Evolutionary conservation across 768 basidiomycete genomes (phyloP).

Genomic region (Amanita brunnescens): DNA sequence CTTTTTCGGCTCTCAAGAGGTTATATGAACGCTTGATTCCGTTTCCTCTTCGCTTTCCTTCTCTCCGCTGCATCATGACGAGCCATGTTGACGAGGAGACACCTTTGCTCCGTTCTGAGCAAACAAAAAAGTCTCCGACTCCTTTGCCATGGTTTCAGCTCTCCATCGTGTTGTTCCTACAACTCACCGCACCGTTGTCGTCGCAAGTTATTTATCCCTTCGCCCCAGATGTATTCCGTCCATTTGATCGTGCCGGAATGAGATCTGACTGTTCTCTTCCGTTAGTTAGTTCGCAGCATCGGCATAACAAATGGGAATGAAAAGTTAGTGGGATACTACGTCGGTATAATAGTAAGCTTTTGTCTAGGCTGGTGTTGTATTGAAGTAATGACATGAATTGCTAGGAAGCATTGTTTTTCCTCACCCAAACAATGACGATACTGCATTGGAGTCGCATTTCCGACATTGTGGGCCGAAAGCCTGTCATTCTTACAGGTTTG

Average conservation of each 20-base stretch:
- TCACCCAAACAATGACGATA: slow-evolving; percentile 65
- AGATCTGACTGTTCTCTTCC: background rate
- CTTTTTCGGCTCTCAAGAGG: too few species aligned
- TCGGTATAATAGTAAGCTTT: slow-evolving; percentile 53
- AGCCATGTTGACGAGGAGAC: slow-evolving; percentile 49
- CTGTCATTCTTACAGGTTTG: slow-evolving; percentile 60
- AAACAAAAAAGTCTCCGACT: slow-evolving; percentile 29
- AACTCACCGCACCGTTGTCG: slow-evolving; percentile 71
- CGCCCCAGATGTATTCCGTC: slow-evolving; percentile 53
- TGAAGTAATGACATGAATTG: background rate
- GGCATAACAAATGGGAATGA: slow-evolving; percentile 66
- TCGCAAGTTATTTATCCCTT: slow-evolving; percentile 73
- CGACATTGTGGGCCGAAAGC: slow-evolving; percentile 67
- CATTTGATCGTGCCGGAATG: background rate
- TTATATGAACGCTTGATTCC: background rate
- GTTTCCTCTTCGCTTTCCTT: background rate
- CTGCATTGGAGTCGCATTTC: slow-evolving; percentile 70
- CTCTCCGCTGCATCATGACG: slow-evolving; percentile 10
- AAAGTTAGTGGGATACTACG: slow-evolving; percentile 66
- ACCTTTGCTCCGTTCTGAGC: slow-evolving; percentile 38
- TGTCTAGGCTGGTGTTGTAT: background rate
- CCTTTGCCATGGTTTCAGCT: slow-evolving; percentile 68
- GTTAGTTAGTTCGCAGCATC: slow-evolving; percentile 54
- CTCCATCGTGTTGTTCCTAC: slow-evolving; percentile 59
- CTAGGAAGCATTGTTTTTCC: slow-evolving; percentile 75